Evolutionary conservation across 208 protist genomes (phyloP), one percentile per base, ranked within the genome.

Genomic region (Vickermania ingenoplastis): DNA sequence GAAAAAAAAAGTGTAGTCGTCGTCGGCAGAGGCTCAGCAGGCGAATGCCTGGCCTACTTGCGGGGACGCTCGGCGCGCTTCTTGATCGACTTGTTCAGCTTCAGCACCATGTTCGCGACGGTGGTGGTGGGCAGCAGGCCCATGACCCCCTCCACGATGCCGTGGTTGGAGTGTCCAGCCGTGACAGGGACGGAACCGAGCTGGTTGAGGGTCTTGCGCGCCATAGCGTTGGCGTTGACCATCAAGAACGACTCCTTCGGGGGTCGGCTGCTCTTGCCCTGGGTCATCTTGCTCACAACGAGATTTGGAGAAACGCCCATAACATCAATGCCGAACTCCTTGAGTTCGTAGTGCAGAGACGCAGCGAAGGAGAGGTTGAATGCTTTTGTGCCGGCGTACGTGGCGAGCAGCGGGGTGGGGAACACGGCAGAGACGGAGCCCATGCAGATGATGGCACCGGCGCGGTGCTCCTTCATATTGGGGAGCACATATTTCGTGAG

Each of bases 371-470:
- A 75, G 5, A 83, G 13, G 70, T 79, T 85, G 67, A 94, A 95
- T 13, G 87, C 75, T 73, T 97, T 97, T 41, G 79, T 89, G 7
- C 75, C 90, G 1, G 81, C 75, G 67, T 97, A 97, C 23, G 79
- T 86, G 58, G 84, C 61, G 3, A 96, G 71, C 29, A 94, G 27
- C n/a, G 91, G 86, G 5, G 70, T 76, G 7, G 90, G 83, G 3
- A 75, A 68, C 14, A 75, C 55, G n/a, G 86, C 85, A 2, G 81
- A 77, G 59, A 92, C 67, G 30, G 86, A 94, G 25, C 65, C 56
- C 31, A 96, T 54, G 57, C 79, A 77, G 1, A 96, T 63, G 51
- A 96, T 93, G 22, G 79, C 86, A 22, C 89, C 89, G 45, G 70
- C 73, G 29, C 68, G 50, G 58, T 75, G 77, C 7, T 57, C 64